Evolutionary conservation across 2,329 filamentous ascomycete species (phyloP), one percentile per base, ranked within the genome.

Genomic region (Neofusicoccum umdonicola): DNA sequence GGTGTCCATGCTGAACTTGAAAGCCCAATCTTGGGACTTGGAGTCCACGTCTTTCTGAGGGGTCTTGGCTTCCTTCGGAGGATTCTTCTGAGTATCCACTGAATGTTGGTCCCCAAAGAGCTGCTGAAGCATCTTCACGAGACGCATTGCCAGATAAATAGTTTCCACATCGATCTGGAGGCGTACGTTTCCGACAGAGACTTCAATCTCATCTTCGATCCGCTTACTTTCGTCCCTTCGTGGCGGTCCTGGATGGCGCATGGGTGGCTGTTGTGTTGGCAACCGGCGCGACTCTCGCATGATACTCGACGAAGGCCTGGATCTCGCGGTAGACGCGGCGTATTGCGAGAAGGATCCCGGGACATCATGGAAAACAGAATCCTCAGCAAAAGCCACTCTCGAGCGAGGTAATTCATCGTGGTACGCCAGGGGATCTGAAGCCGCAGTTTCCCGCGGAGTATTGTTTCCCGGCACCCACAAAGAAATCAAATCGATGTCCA

Each of bases 341-440:
- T 83, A 82, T 27, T 77, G 74, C 0, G 81, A 83, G 67, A 83
- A 83, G 0, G 80, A 77, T 0, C 81, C 81, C 17, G 81, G 81
- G 71, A 81, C 78, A 22, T 77, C 73, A 57, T 75, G 75, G 63
- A 76, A 76, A 27, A 76, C 74, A 0, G 76, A 78, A 60, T 76
- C 74, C 62, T 75, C 71, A 5, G 69, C 75, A 8, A 77, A 61
- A 31, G 72, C 57, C 5, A 65, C 63, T 15, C 45, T 65, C 12
- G 54, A 44, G 17, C 63, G 63, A 60, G 15, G 27, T 13, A 44
- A 22, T 13, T 54, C 37, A 11, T 45, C 61, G 11, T 31, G 48
- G 9, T 51, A 51, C 4, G 34, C 47, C n/a, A 51, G 45, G 3
- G 58, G 31, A 12, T 60, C 56, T n/a, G 45, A 31, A 17, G n/a